These are phyloP conservation scores for Simplicillium aogashimaense DNA, from an alignment of 2,329 filamentous ascomycete genomes.

Conservation along the genomic window DNA sequence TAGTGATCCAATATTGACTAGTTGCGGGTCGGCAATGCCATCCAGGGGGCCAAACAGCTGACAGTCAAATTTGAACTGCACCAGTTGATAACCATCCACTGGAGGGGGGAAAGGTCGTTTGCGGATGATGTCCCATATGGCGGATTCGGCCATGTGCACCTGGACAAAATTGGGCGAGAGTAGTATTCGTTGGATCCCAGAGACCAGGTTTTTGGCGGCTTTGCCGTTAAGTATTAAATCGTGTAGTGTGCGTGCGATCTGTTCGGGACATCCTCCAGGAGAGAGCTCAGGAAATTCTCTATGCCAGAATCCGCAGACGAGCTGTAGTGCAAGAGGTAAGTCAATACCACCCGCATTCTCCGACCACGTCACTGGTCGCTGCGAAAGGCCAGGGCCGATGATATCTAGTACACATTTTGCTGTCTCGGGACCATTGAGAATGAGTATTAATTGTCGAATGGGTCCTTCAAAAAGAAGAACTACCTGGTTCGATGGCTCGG, in stretches of 20 bases:
- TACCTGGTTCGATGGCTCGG: conserved; percentile 18
- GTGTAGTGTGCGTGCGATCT: conserved; percentile 20
- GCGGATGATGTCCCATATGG: conserved; percentile 24
- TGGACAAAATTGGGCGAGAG: conserved; percentile 25
- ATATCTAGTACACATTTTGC: conserved; percentile 22
- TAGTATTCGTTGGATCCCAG: conserved; percentile 17
- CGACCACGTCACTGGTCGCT: conserved; percentile 21
- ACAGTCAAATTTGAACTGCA: conserved; percentile 25
- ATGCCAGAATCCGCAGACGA: conserved; percentile 25
- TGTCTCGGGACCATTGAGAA: conserved; percentile 25
- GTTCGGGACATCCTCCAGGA: conserved; percentile 21
- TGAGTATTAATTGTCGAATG: conserved; percentile 24
- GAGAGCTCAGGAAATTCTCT: conserved; percentile 22
- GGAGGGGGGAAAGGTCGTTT: conserved; percentile 20
- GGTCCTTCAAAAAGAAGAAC: conserved; percentile 24
- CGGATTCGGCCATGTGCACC: conserved; percentile 26
- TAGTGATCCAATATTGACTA: conserved; percentile 17
- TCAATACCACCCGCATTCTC: conserved; percentile 20
- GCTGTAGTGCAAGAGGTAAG: conserved; percentile 21
- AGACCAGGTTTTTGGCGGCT: conserved; percentile 18
- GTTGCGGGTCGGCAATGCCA: conserved; percentile 17
- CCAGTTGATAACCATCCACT: conserved; percentile 21
- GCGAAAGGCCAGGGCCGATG: conserved; percentile 23
- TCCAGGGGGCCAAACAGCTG: conserved; percentile 18
- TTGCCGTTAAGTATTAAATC: conserved; percentile 17